Conservation (phyloP, 2,329 filamentous ascomycete genomes). For the Colletotrichum tofieldiae region DNA sequence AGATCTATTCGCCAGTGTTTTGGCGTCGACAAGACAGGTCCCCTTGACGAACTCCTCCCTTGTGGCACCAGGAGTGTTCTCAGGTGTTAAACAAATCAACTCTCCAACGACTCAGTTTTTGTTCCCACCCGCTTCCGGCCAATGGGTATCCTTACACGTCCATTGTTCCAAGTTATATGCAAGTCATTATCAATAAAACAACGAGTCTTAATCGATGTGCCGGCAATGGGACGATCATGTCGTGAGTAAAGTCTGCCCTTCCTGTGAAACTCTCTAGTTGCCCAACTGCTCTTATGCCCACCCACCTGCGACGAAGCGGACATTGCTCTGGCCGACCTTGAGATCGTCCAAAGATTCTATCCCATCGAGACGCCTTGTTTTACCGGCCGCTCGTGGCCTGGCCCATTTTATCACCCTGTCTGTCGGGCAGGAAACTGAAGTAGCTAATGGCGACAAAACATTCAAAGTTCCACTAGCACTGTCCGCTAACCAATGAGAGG, state of each 20-base stretch:
- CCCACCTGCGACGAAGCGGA: constrained; percentile 17
- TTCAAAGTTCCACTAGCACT: background rate
- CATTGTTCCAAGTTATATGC: background rate
- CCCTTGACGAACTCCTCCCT: constrained; percentile 3
- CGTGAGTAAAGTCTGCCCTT: background rate
- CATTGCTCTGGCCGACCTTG: background rate
- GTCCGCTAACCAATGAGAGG: background rate
- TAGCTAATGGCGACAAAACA: background rate
- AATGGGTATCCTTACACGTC: background rate
- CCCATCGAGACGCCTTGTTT: background rate
- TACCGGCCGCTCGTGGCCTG: background rate
- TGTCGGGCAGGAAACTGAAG: background rate
- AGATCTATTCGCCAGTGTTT: background rate
- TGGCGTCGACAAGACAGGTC: constrained; percentile 1
- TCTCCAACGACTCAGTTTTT: background rate
- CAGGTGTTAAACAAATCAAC: constrained; percentile 9
- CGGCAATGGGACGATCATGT: background rate
- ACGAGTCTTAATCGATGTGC: background rate
- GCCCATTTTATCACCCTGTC: background rate
- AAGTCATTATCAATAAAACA: background rate
- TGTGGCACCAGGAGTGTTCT: background rate
- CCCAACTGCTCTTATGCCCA: background rate
- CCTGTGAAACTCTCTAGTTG: background rate
- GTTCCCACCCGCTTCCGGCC: background rate
- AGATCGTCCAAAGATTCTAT: constrained; percentile 12